Base-by-base conservation (phyloP, 140 eudicot genomes). In the Anethum foeniculum region DNA sequence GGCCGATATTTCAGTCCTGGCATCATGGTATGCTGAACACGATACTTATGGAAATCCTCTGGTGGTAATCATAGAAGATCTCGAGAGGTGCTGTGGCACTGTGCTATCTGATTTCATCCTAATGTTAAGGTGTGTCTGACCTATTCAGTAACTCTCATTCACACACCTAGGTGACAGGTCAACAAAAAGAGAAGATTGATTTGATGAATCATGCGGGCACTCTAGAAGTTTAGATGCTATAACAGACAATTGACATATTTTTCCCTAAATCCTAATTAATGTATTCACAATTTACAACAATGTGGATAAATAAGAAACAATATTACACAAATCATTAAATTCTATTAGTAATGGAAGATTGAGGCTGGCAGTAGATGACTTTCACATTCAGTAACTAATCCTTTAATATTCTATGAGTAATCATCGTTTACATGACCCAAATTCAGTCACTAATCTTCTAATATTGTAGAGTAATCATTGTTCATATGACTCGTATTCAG, bases 1-100 rank as follows among this genome's bases (percentile, higher is more conserved):
- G 7, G 94, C 97, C 19, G 98, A 94, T 76, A 84, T 92, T 49
- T 90, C 98, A 39, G 67, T 86, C 72, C 77, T 94, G 81, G 96
- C 98, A 62, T 90, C 96, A 79, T 94, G 98, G 98, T 94, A 90
- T 76, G 72, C 77, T 84, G 97, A 89, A 85, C 96, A 83, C 76
- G 90, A 86, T 39, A 86, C 79, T 47, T 39, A 27, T 83, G 88
- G 86, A 46, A 80, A 67, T 18, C 97, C 98, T 46, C 72, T 94
- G 38, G 90, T 94, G 77, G 90, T 94, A 49, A 89, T 92, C 81
- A 86, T 94, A 71, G 98, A 92, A 72, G 97, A 92, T 80, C 83
- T 86, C 86, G 95, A 94, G 86, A 88, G 96, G 81, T 94, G 98
- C 77, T 88, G 84, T 74, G 95, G 90, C 69, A 81, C 96, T 80